These are phyloP conservation scores for Dactylis glomerata DNA, from an alignment of 176 grass and related monocot genomes.

Conservation along the genomic window DNA sequence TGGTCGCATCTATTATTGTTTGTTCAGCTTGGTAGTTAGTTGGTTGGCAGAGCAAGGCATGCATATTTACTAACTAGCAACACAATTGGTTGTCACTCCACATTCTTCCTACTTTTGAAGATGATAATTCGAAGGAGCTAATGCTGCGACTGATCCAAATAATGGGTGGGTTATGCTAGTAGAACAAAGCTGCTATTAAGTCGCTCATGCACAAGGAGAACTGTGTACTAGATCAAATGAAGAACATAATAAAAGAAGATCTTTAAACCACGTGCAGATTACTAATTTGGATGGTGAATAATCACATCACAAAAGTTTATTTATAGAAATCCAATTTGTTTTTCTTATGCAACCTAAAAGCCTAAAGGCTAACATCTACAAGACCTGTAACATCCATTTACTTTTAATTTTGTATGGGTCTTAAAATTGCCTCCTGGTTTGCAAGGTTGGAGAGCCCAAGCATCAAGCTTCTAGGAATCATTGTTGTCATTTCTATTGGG, in stretches of 20 bases:
- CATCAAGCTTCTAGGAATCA: conserved; percentile 92
- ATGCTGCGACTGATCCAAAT: background rate
- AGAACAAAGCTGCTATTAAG: background rate
- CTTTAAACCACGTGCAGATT: background rate
- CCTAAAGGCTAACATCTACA: background rate
- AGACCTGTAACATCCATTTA: background rate
- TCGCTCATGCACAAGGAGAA: background rate
- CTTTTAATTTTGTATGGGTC: background rate
- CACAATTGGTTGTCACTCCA: background rate
- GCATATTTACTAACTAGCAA: background rate
- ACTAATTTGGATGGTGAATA: background rate
- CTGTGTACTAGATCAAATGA: too few species aligned
- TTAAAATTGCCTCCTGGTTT: conserved; percentile 35
- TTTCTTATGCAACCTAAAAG: too few species aligned
- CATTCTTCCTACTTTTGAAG: background rate
- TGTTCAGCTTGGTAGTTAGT: background rate
- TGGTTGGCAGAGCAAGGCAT: background rate
- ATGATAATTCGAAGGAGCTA: background rate
- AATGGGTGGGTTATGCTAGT: background rate
- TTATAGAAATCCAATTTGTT: too few species aligned
- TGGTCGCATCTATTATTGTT: background rate
- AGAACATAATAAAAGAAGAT: too few species aligned
- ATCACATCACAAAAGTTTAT: too few species aligned
- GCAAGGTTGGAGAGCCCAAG: conserved; percentile 93
- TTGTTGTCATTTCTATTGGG: conserved; percentile 86